Percentiles rank a stretch among this genome's conserved stretches.
Evolutionary conservation across 176 grass and related monocot species (phyloP).

Genomic region (Luzula sylvatica): DNA sequence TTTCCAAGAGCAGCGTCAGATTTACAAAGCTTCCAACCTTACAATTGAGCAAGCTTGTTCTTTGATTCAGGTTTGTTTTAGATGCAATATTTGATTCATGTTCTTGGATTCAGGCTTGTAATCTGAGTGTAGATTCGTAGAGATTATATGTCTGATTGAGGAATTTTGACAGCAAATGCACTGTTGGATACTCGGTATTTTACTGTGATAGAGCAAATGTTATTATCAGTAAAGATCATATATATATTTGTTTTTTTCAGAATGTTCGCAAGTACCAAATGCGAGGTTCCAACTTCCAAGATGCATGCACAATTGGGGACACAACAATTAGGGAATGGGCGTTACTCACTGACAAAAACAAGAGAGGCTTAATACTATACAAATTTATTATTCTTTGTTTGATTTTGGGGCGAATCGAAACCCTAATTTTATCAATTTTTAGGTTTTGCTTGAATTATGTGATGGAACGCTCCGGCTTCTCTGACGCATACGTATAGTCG

Average conservation of each 20-base stretch:
- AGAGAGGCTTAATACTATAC: constrained; percentile 75
- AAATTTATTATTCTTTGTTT: constrained; percentile 1
- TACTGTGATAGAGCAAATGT: neutral
- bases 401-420: too few relatives aligned
- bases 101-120: too few relatives aligned
- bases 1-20: constrained; percentile 57
- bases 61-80: constrained; percentile 49
- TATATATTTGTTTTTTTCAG: constrained; percentile 27
- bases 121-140: too few relatives aligned
- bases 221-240: neutral
- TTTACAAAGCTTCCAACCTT: constrained; percentile 51
- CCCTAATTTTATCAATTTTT: constrained; percentile 8
- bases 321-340: constrained; percentile 97
- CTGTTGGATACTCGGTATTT: neutral
- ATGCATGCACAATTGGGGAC: constrained; percentile 87
- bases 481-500: constrained; percentile 71
- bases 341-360: constrained; percentile 76
- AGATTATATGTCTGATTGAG: too few relatives aligned
- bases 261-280: constrained; percentile 67
- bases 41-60: constrained; percentile 86
- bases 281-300: constrained; percentile 98
- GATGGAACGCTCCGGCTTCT: constrained; percentile 73
- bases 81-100: too few relatives aligned
- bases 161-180: neutral
- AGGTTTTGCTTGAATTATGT: constrained; percentile 85